Evolutionary conservation across 1,284 basidiomycete genomes (phyloP), one percentile per base, ranked within the genome.

Genomic region (Pterulicium gracile): DNA sequence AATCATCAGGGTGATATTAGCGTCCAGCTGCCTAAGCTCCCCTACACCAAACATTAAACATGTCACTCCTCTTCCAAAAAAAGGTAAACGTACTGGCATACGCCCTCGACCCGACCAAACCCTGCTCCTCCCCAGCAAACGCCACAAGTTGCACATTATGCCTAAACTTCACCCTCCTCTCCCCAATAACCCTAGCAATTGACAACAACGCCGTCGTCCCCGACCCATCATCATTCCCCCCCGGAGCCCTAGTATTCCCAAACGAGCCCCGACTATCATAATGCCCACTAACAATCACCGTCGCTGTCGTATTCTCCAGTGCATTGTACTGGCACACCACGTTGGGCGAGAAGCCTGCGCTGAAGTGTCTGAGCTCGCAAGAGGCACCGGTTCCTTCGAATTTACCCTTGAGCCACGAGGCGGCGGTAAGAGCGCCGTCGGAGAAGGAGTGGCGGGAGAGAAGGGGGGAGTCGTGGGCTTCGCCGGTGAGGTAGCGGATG

Each of bases 251-350:
- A 4, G 71, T 70, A 49, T 66, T 77, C 10, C 90, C 90, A 60
- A 90, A 93, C 1, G 82, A 83, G 10, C 90, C 90, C 24, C 90
- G 79, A 43, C 82, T 87, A 59, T 93, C 89, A 58, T 90, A 91
- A 61, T 92, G 89, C 1, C 79, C 87, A 47, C 82, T 83, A 43
- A 92, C 66, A 42, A 93, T 69, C 20, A 87, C 76, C 27, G 70
- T 83, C 51, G 73, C 66, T 39, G 67, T 75, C 1, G 75, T 77
- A 32, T 76, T 62, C 27, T 64, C 65, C 14, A 66, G 62, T 1
- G 77, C 62, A 3, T 65, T 39, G 55, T 83, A 87, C 40, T 69
- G 69, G 56, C 90, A 93, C 50, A 93, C 70, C 36, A 94, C 79
- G 57, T 92, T 89, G 7, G 90, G 89, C 4, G 86, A 72, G 57